Percentiles rank a stretch among this genome's conserved stretches.
Evolutionary conservation across 495 filamentous ascomycete genomes (phyloP).

Genomic region (Aspergillus ellipticus): DNA sequence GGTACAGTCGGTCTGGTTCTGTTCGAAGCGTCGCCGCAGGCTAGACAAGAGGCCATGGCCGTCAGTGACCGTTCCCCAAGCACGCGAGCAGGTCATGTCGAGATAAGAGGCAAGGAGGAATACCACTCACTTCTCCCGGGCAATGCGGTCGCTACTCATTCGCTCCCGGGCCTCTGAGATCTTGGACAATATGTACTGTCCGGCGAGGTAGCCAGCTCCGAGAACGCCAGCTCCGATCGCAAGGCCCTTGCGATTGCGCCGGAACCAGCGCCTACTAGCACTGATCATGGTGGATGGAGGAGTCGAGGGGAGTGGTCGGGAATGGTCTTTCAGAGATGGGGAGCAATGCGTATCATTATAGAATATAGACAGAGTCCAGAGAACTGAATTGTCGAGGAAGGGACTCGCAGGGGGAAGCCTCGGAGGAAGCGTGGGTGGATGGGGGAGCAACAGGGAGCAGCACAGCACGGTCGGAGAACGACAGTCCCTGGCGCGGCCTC

Average conservation of each 20-base stretch:
- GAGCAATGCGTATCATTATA: constrained; percentile 16
- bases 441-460: constrained; percentile 12
- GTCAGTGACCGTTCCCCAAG: constrained; percentile 13
- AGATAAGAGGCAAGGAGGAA: background rate
- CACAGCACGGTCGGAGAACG: constrained; percentile 19
- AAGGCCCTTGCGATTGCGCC: constrained; percentile 84
- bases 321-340: constrained; percentile 9
- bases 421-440: constrained; percentile 10
- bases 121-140: constrained; percentile 83
- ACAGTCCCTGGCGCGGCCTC: constrained; percentile 28
- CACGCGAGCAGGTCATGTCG: constrained; percentile 5
- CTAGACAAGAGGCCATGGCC: constrained; percentile 38
- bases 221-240: constrained; percentile 82
- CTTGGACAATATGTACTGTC: constrained; percentile 87
- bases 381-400: background rate
- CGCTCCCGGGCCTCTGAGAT: constrained; percentile 88
- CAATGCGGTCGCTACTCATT: constrained; percentile 91
- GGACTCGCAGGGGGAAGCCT: constrained; percentile 7
- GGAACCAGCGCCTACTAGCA: constrained; percentile 80
- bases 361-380: background rate
- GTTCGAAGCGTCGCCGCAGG: constrained; percentile 90
- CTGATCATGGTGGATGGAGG: constrained; percentile 69
- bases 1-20: constrained; percentile 98
- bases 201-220: constrained; percentile 87
- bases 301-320: constrained; percentile 4